Percentiles rank a stretch among this genome's conserved stretches.
Conservation (phyloP, 192 early-diverging fungal species). For the Linnemannia hyalina region DNA sequence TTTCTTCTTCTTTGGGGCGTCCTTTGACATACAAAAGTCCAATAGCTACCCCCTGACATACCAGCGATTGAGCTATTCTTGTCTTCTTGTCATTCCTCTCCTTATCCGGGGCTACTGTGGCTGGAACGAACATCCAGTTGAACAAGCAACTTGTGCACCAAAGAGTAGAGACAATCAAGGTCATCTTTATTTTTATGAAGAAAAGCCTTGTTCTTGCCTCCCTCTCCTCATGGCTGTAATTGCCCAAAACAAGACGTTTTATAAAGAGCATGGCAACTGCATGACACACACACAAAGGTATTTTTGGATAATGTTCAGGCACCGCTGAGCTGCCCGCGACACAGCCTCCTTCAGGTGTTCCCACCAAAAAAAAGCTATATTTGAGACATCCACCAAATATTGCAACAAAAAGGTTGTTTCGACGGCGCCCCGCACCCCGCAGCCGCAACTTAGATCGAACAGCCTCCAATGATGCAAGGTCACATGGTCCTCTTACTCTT, state of each 20-base stretch:
- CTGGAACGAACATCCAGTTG: too few species aligned
- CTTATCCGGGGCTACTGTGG: background rate
- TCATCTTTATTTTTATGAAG: background rate
- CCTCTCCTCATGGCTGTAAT: background rate
- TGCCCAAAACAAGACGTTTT: background rate
- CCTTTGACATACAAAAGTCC: background rate
- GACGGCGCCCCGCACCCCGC: too few species aligned
- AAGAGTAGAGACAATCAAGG: background rate
- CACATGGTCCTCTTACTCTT: too few species aligned
- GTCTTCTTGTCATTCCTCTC: background rate
- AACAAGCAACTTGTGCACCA: background rate
- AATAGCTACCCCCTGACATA: background rate
- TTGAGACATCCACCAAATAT: background rate
- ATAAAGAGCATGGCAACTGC: background rate
- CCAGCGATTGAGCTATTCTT: background rate
- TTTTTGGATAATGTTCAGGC: slow-evolving; percentile 2
- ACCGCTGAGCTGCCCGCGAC: background rate
- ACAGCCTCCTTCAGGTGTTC: background rate
- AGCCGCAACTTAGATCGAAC: background rate
- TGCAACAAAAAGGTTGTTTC: background rate
- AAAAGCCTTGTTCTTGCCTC: background rate
- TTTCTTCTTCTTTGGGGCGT: background rate
- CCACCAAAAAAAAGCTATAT: background rate
- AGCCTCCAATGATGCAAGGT: background rate
- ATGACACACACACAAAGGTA: slow-evolving; percentile 1